Base-by-base conservation (phyloP, 352 stramenopile genomes). In the Elongisporangium senticosum region DNA sequence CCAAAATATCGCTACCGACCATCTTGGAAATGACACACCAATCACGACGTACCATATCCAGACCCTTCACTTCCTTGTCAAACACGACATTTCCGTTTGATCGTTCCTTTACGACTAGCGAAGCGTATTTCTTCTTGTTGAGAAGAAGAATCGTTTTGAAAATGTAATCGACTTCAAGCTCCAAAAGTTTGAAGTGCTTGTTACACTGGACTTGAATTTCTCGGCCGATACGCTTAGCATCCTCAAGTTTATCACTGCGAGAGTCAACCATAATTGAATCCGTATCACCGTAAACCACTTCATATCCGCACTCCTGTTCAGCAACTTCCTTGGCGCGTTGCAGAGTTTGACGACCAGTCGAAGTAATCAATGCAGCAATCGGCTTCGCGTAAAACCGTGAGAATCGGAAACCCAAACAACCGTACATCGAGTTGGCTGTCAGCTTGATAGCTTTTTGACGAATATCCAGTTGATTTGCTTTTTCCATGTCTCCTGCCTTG, bases 81-180 rank as follows among this genome's bases (percentile, higher is more conserved):
- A 95, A 96, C n/a, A 62, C 62, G 8, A 74, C 68, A 28, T 89
- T 75, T 22, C 64, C 60, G n/a, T 81, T 74, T 10, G 67, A 63
- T 15, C 64, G 67, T 62, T 98, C 88, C 19, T 98, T 91, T 7
- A 98, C 80, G 11, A 97, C 95, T 2, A 99, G 72, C 23, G 98
- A 97, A 1, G 97, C 97, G 71, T 99, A 99, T 74, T 99, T 99
- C 74, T 99, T 99, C 79, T 99, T 99, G 78, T 99, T 99, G 24
- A 99, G 86, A 49, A 99, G 83, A 49, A 99, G 77, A 82, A 99
- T 99, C 7, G 85, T 93, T 71, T 98, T 98, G 75, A 99, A 99
- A 53, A 99, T 97, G 69, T 98, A 98, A 75, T 99, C 98, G 24
- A 99, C 92, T 72, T 99, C 97, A 22, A 99, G 87, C 75, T 99